Evolutionary conservation across 768 basidiomycete species (phyloP).

Genomic region (Mycena polygramma): DNA sequence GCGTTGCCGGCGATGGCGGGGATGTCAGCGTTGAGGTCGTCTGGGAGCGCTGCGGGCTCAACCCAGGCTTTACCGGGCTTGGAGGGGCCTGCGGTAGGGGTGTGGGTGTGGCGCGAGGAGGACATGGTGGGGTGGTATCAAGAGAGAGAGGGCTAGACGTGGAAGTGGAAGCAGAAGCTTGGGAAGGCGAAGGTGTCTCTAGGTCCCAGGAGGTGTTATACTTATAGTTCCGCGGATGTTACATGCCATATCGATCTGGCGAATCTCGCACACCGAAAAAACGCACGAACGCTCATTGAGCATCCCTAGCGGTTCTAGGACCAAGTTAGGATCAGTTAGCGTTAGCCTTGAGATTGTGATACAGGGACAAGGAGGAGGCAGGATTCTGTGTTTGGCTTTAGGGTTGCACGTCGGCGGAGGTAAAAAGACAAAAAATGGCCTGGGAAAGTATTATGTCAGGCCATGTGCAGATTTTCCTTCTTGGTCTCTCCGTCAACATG

Average conservation of each 20-base stretch:
- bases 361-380: no score
- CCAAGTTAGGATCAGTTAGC: no score
- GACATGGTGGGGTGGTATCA: slow-evolving; percentile 4
- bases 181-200: not conserved
- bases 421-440: not conserved
- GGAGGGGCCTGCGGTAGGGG: not conserved
- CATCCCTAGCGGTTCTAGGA: not conserved
- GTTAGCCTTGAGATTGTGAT: not conserved
- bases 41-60: slow-evolving; percentile 72
- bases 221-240: no score
- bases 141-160: not conserved
- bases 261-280: no score
- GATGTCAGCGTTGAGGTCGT: slow-evolving; percentile 69
- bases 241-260: no score
- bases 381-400: not conserved
- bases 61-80: slow-evolving; percentile 60
- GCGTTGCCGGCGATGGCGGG: slow-evolving; percentile 73
- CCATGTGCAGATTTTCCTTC: not conserved
- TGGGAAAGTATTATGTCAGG: not conserved
- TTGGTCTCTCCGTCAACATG: slow-evolving; percentile 19
- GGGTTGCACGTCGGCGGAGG: not conserved
- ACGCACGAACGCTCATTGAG: no score
- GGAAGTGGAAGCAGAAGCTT: not conserved
- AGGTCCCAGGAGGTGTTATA: no score
- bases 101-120: not conserved